phyloP scores from a whole-genome alignment of 306 rosid species.

The Prunus campanulata region DNA sequence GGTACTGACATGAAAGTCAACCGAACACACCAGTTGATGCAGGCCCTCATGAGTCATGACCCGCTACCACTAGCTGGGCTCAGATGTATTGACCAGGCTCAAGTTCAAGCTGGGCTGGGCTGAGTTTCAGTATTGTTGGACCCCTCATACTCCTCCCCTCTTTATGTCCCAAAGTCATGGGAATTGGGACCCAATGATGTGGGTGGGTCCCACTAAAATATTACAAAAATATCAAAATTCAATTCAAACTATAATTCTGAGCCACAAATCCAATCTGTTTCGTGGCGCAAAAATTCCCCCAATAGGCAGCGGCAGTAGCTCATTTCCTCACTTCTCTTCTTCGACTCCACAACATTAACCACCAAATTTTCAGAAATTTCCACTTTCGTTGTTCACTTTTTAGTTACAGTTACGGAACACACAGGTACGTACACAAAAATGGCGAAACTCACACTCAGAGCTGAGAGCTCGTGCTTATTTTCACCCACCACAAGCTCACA shows the following conservation, averaged over 20 bases:
- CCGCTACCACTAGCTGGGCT: too few relatives aligned
- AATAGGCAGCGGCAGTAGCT: not conserved
- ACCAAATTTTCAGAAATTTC: not conserved
- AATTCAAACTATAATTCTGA: not conserved
- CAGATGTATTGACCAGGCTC: too few relatives aligned
- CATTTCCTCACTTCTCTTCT: not conserved
- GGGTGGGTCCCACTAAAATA: not conserved
- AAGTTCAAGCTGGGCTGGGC: too few relatives aligned
- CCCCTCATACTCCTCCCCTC: not conserved
- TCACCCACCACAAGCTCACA: constrained; percentile 7
- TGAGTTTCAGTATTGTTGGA: not conserved
- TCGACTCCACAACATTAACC: not conserved
- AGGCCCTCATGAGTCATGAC: too few relatives aligned
- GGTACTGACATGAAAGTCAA: too few relatives aligned
- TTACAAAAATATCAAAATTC: not conserved
- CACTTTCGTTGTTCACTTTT: not conserved
- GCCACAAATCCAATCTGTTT: constrained; percentile 30
- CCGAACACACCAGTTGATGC: too few relatives aligned
- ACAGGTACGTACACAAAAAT: constrained; percentile 17
- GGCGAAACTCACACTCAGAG: constrained; percentile 50
- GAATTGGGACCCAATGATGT: not conserved
- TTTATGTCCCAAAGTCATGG: not conserved
- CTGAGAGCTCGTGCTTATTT: constrained; percentile 36
- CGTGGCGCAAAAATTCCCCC: constrained; percentile 27
- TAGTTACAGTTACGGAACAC: not conserved